Percentiles rank a stretch among this genome's conserved stretches.
Evolutionary conservation across 306 rosid genomes (phyloP).

Genomic region (Cicer yamashitae): DNA sequence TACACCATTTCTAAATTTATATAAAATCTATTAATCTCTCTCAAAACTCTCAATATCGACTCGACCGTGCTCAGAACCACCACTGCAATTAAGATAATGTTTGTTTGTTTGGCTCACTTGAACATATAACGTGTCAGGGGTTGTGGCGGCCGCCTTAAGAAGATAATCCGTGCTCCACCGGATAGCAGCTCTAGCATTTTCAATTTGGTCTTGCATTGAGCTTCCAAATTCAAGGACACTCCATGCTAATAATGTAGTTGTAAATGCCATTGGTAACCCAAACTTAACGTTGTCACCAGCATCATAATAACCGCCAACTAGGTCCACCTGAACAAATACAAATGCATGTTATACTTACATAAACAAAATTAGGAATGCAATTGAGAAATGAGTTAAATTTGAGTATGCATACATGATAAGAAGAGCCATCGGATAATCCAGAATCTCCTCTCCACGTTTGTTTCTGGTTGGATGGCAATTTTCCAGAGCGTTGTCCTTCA

Average conservation of each 20-base stretch:
- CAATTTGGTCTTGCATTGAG: conserved; percentile 67
- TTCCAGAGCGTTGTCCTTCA: conserved; percentile 84
- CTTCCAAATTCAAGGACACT: conserved; percentile 84
- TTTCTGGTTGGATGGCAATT: conserved; percentile 68
- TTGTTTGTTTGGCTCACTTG: conserved; percentile 55
- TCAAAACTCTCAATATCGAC: too few species aligned
- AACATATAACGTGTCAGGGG: conserved; percentile 82
- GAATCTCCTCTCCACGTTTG: conserved; percentile 79
- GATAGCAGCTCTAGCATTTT: conserved; percentile 70
- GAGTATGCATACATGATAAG: conserved; percentile 60
- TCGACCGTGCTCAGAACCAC: not conserved
- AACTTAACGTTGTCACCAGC: conserved; percentile 94
- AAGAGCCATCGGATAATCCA: conserved; percentile 84
- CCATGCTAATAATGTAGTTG: conserved; percentile 86
- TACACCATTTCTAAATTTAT: too few species aligned
- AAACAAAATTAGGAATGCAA: not conserved
- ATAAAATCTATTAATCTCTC: too few species aligned
- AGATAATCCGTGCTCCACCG: conserved; percentile 86
- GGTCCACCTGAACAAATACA: conserved; percentile 65
- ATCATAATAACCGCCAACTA: conserved; percentile 93
- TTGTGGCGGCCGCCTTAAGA: conserved; percentile 74
- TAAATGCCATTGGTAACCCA: conserved; percentile 94
- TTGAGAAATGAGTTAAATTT: not conserved
- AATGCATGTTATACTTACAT: not conserved
- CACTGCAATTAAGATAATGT: not conserved